Base-by-base conservation (phyloP, 192 early-diverging fungal species). In the Backusella luteola region DNA sequence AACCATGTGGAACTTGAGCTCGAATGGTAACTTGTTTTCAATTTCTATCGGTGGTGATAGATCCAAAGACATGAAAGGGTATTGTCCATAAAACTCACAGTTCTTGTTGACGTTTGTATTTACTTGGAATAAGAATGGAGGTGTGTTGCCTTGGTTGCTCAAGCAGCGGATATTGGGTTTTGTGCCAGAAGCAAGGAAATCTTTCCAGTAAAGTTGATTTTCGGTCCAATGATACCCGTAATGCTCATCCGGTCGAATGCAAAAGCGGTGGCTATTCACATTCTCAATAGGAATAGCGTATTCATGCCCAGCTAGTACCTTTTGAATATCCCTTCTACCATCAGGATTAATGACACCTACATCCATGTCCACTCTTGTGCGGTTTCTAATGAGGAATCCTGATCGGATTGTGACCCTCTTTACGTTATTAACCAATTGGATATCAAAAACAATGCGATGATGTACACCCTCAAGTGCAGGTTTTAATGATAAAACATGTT, bases 1-100 rank as follows among this genome's bases (percentile, higher is more conserved):
- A 29, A 85, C 77, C n/a, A 95, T 78, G 19, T 76, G 81, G 35
- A 91, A 88, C 23, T 86, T 82, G 69, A 93, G 80, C 34, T 91
- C 84, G 76, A 89, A 95, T 1, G 95, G 95, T 36, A 97, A 82
- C 7, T 94, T 84, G 73, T 97, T 97, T 82, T 95, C 94, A 23
- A 97, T 84, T 80, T 91, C 88, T 41, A 91, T 74, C 9, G 90
- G 90, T 42, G 89, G 79, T n/a, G 80, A 81, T 67, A 91, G 77
- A 19, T 81, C 83, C 26, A 91, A 74, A 1, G 78, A 83, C 87
- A 90, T 89, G 68, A 91, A 89, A 52, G 95, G 95, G 41, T 91
- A 91, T 66, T 76, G 70, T 34, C 73, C 76, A 53, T n/a, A 19
- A 21, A 76, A 32, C 0, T 71, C 39, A 39, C 73, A 73, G 23